Base-by-base conservation (phyloP, 768 basidiomycete species). In the Tricholoma matsutake region DNA sequence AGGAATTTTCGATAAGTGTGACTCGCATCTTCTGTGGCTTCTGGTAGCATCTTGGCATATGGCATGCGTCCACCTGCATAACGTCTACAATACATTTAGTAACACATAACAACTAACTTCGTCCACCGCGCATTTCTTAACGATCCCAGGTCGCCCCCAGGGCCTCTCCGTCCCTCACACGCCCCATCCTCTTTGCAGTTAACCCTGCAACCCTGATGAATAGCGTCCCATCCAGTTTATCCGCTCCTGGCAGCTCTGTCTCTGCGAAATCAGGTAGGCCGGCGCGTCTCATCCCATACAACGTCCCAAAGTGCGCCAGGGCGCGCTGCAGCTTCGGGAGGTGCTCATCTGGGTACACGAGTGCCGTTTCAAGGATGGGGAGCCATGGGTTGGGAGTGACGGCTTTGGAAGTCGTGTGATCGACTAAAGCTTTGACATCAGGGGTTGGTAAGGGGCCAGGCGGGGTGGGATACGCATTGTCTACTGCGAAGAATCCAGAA, bases 291-390 rank as follows among this genome's bases (percentile, higher is more conserved):
- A 10, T 45, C 43, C 77, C 68, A 55, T 68, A 71, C 14, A 71
- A 8, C 16, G 66, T 45, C 7, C 61, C 60, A 25, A 35, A 83
- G 61, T 75, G 72, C 10, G 76, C 73, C 1, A 82, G 68, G 0
- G 79, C 64, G 34, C 81, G 72, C 53, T 77, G 68, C 1, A 72
- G 41, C 60, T 79, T 81, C 1, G 75, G 67, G 14, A 79, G 61
- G 60, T 80, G 78, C 39, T 89, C 86, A 63, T 86, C 83, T 0
- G 85, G 85, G 64, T 88, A 81, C 2, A 79, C 77, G 43, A 87
- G 69, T 2, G 83, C 74, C 6, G 77, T 78, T 54, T 85, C 75
- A 32, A 88, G 67, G 60, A 89, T 71, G 16, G 81, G 74, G 11
- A 82, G 75, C 89, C 87, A 90, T 2, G 82, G 76, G 62, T 88